Conservation (phyloP, 495 filamentous ascomycete species). For the Penicillium cinerascens region DNA sequence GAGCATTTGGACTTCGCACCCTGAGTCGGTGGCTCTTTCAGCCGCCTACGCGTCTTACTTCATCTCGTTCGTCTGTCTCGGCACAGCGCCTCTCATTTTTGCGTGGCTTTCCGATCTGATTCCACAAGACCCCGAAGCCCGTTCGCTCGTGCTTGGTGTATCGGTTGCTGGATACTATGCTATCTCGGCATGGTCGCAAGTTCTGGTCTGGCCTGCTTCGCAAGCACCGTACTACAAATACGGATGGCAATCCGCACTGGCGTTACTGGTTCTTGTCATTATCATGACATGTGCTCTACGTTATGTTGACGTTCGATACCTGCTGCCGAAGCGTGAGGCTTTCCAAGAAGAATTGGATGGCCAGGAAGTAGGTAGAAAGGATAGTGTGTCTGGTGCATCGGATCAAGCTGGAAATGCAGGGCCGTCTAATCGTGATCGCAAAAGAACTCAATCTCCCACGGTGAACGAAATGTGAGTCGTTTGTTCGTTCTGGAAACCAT, state of each 20-base stretch:
- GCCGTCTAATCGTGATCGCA: background rate
- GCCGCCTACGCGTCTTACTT: conserved; percentile 31
- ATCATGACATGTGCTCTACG: conserved; percentile 27
- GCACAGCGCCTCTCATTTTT: conserved; percentile 33
- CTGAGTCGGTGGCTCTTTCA: conserved; percentile 16
- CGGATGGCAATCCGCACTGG: conserved; percentile 29
- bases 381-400: conserved; percentile 3
- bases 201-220: conserved; percentile 30
- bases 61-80: conserved; percentile 24
- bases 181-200: conserved; percentile 33
- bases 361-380: conserved; percentile 12
- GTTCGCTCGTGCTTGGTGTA: conserved; percentile 28
- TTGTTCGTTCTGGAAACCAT: no score
- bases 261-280: conserved; percentile 26
- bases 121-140: conserved; percentile 30
- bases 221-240: conserved; percentile 31
- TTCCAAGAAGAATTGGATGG: conserved; percentile 20
- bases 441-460: background rate
- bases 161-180: conserved; percentile 31
- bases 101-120: conserved; percentile 32
- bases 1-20: conserved; percentile 29
- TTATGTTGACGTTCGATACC: conserved; percentile 27
- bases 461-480: background rate
- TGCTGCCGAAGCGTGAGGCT: conserved; percentile 23
- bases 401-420: background rate